Base-by-base conservation (phyloP, 2,329 filamentous ascomycete species). In the Pseudonectria buxi region DNA sequence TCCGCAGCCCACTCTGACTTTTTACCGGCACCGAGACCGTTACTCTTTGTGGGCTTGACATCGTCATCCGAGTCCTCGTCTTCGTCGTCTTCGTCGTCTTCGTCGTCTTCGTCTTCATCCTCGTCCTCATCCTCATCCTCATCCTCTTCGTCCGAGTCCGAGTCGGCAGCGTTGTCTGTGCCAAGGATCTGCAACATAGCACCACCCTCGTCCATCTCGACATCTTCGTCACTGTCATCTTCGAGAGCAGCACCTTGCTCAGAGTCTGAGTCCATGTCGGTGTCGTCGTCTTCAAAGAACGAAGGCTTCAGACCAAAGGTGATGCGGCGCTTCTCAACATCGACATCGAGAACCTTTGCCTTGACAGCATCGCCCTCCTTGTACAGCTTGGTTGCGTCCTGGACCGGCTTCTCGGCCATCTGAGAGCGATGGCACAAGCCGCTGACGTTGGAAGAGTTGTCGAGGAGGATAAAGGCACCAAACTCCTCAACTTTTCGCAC, bases 401-500 rank as follows among this genome's bases (percentile, higher is more conserved):
- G 74, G 15, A 95, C 80, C 5, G 74, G 67, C 50, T 82, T 81
- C 47, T 95, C 87, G 0, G 92, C 89, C 74, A 98, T 88, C 58
- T 98, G 83, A 45, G 81, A 90, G 43, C 85, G 78, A 59, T 98
- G 92, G 59, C 90, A 96, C 9, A 98, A 73, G 43, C 92, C 92
- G 49, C 90, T 94, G 43, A 98, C 78, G 49, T 94, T 94, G 36
- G 77, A 72, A 4, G 89, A 94, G 41, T 83, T 80, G 58, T 95
- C 87, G 14, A 98, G 69, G 28, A 94, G 77, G 49, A 98, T 84
- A 59, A 98, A 98, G 5, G 90, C 90, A 46, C 92, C 92, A 57
- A 89, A 98, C 24, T 95, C 85, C 54, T 94, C 86, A 3, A 96
- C 88, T 62, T 94, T 95, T 51, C 89, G 82, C 37, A 98, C 78